Evolutionary conservation across 495 filamentous ascomycete species (phyloP).

Genomic region (Bryoglossum gracile): DNA sequence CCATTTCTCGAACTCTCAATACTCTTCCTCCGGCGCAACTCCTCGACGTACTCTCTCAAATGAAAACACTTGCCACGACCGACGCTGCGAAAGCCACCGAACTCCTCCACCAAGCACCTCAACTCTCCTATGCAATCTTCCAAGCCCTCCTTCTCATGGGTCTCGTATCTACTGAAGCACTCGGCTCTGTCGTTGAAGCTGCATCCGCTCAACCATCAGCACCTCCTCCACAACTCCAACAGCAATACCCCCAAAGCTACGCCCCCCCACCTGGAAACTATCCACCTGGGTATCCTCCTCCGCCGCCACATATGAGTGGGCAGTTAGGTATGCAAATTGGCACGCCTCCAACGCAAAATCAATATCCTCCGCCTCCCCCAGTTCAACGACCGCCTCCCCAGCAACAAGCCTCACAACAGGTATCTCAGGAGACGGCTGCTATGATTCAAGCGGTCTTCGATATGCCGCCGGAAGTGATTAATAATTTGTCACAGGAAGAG

Average conservation of each 20-base stretch:
- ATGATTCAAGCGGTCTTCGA: conserved; percentile 68
- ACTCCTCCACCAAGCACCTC: conserved; percentile 80
- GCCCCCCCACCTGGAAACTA: conserved; percentile 11
- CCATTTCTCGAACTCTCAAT: conserved; percentile 81
- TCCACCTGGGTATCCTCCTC: conserved; percentile 20
- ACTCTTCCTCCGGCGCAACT: conserved; percentile 82
- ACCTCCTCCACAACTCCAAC: conserved; percentile 25
- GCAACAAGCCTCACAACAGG: conserved; percentile 35
- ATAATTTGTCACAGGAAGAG: conserved; percentile 64
- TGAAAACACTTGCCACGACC: conserved; percentile 76
- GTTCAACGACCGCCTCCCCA: conserved; percentile 35
- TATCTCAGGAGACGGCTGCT: conserved; percentile 45
- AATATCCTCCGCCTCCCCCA: conserved; percentile 37
- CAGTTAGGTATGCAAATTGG: conserved; percentile 28
- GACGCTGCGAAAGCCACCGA: conserved; percentile 83
- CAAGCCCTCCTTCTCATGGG: conserved; percentile 90
- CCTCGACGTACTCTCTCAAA: conserved; percentile 88
- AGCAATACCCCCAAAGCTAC: conserved; percentile 6
- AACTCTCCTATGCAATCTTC: conserved; percentile 93
- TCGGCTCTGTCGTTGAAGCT: conserved; percentile 23
- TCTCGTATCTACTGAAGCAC: conserved; percentile 49
- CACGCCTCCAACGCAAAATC: conserved; percentile 51
- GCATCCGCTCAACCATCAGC: conserved; percentile 23
- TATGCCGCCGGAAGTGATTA: conserved; percentile 68
- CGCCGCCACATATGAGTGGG: conserved; percentile 24